A percentile compares a stretch with the other conserved stretches of the same genome.
phyloP scores from a whole-genome alignment of 2,329 filamentous ascomycete species.

The Zarea fungicola region DNA sequence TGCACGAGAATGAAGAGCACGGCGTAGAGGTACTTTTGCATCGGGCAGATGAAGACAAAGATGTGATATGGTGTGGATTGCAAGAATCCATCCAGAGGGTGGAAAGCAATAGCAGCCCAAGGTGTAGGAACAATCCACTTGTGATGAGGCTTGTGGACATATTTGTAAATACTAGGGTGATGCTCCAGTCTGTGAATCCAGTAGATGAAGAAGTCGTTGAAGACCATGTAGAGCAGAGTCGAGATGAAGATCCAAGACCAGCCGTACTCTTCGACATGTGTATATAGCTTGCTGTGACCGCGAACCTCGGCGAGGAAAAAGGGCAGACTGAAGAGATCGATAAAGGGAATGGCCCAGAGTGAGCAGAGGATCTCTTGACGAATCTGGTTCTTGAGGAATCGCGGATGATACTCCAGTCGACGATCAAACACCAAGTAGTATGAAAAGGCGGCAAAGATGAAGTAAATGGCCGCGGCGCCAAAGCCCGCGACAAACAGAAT shows the following conservation, averaged over 20 bases:
- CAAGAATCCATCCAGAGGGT: conserved; percentile 41
- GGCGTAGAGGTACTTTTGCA: conserved; percentile 41
- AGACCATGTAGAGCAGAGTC: conserved; percentile 37
- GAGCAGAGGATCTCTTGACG: conserved; percentile 39
- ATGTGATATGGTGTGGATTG: conserved; percentile 43
- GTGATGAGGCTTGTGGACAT: conserved; percentile 44
- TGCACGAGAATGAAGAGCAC: conserved; percentile 39
- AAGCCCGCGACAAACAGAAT: conserved; percentile 34
- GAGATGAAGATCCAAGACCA: conserved; percentile 35
- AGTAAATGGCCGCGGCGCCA: conserved; percentile 47
- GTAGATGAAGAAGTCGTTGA: conserved; percentile 42
- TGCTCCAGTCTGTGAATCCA: conserved; percentile 44
- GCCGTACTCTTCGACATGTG: conserved; percentile 32
- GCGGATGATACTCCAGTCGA: conserved; percentile 40
- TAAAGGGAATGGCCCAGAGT: conserved; percentile 37
- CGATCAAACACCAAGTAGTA: conserved; percentile 61
- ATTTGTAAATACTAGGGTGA: conserved; percentile 41
- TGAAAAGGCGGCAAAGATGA: conserved; percentile 62
- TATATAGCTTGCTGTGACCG: conserved; percentile 39
- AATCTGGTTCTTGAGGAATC: conserved; percentile 44
- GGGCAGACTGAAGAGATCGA: conserved; percentile 40
- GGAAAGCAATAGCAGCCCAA: conserved; percentile 43
- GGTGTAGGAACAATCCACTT: conserved; percentile 46
- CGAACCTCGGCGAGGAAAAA: conserved; percentile 44
- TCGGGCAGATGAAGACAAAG: conserved; percentile 40